Evolutionary conservation across 306 rosid genomes (phyloP).

Genomic region (Fagus crenata): DNA sequence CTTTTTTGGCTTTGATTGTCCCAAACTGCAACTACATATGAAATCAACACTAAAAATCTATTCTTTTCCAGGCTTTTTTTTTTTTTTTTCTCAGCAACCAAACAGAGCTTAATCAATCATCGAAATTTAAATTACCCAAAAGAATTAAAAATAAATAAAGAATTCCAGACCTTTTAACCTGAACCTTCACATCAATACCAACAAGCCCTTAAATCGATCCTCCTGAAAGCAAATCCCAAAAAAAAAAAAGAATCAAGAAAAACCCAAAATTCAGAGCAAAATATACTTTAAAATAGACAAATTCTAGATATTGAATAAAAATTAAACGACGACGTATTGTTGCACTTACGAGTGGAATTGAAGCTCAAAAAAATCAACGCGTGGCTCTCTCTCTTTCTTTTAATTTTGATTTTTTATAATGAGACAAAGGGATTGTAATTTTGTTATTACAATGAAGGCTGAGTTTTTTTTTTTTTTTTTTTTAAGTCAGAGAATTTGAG

Average conservation of each 20-base stretch:
- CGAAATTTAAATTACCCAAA: constrained; percentile 23
- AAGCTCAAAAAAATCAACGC: background rate
- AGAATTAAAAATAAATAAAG: background rate
- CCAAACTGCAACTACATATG: background rate
- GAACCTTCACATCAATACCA: constrained; percentile 45
- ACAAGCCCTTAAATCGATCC: constrained; percentile 31
- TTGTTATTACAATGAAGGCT: background rate
- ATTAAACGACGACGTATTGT: background rate
- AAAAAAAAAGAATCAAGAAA: background rate
- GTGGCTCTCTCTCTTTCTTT: background rate
- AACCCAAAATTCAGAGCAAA: constrained; percentile 14
- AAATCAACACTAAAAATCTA: background rate
- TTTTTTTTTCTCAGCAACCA: constrained; percentile 9
- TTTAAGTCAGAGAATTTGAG: background rate
- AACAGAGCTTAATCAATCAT: constrained; percentile 24
- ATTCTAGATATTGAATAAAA: background rate
- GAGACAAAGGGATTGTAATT: background rate
- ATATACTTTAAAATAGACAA: background rate
- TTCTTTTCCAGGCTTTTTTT: background rate
- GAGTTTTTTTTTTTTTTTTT: background rate
- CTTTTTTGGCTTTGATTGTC: background rate
- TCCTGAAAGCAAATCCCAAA: constrained; percentile 27
- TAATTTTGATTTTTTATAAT: background rate
- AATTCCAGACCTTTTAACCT: constrained; percentile 46
- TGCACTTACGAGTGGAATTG: constrained; percentile 19